Percentiles rank a stretch among this genome's conserved stretches.
Evolutionary conservation across 1,284 basidiomycete genomes (phyloP).

Genomic region (Macrocystidia cucumis): DNA sequence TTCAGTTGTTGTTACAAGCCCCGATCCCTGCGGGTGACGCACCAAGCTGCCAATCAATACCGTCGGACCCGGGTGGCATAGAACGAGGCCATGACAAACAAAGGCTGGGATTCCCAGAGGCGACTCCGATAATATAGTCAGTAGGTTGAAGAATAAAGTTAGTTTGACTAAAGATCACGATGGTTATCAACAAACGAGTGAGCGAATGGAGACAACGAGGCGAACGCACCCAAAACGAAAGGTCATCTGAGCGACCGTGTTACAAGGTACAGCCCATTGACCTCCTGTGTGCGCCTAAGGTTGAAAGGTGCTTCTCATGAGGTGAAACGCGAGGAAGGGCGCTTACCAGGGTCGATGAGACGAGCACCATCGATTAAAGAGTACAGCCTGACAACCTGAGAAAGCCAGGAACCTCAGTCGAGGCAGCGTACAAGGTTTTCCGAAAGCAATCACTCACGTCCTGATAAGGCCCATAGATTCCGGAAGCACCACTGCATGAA

Average conservation of each 20-base stretch:
- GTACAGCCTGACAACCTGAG: constrained; percentile 66
- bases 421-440: neutral
- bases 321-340: constrained; percentile 1
- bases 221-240: constrained; percentile 68
- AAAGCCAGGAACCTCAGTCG: constrained; percentile 7
- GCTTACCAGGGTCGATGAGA: constrained; percentile 52
- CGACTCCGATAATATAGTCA: constrained; percentile 78
- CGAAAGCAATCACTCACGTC: constrained; percentile 49
- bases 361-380: constrained; percentile 56
- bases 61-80: constrained; percentile 57
- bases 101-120: constrained; percentile 53
- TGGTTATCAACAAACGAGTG: neutral
- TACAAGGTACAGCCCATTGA: constrained; percentile 80
- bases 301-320: neutral
- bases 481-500: constrained; percentile 56
- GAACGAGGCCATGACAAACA: constrained; percentile 83
- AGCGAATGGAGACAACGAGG: constrained; percentile 5
- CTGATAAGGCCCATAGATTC: constrained; percentile 75
- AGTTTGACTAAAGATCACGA: constrained; percentile 28
- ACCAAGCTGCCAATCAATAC: constrained; percentile 85
- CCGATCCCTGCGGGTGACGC: constrained; percentile 6
- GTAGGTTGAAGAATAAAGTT: constrained; percentile 69
- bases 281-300: constrained; percentile 33
- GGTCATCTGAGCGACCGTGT: constrained; percentile 54
- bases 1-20: constrained; percentile 1